Percentiles rank a stretch among this genome's conserved stretches.
phyloP scores from a whole-genome alignment of 2,329 filamentous ascomycete genomes.

The Fusarium buharicum region DNA sequence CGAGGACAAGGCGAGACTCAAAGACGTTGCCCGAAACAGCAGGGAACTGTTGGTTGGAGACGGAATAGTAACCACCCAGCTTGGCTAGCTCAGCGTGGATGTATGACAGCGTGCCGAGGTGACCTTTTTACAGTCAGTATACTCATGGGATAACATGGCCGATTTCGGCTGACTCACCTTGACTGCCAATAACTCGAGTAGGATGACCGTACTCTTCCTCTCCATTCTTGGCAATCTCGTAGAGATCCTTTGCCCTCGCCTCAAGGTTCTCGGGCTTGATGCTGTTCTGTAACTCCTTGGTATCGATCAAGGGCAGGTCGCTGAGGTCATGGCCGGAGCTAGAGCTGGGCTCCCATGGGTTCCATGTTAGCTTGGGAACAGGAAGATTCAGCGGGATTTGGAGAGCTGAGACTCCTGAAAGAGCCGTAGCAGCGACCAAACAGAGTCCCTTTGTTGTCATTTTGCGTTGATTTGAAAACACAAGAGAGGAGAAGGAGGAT shows the following conservation, averaged over 20 bases:
- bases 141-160: conserved; percentile 2
- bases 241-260: conserved; percentile 69
- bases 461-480: conserved; percentile 1
- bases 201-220: conserved; percentile 72
- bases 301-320: conserved; percentile 59
- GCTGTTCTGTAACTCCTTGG: conserved; percentile 64
- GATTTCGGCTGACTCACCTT: conserved; percentile 56
- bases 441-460: conserved; percentile 44
- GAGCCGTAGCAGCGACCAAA: conserved; percentile 43
- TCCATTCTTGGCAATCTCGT: conserved; percentile 68
- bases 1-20: conserved; percentile 68
- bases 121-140: conserved; percentile 57
- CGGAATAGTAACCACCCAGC: conserved; percentile 69
- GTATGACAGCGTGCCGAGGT: conserved; percentile 72
- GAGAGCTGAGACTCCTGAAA: conserved; percentile 43
- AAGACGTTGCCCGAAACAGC: conserved; percentile 69
- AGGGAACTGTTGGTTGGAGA: conserved; percentile 72
- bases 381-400: conserved; percentile 42
- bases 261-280: conserved; percentile 68
- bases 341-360: conserved; percentile 27
- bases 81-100: conserved; percentile 65
- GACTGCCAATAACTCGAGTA: conserved; percentile 75
- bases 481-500: neutral
- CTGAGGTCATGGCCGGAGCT: conserved; percentile 37
- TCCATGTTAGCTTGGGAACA: conserved; percentile 34